Conservation (phyloP, 1,284 basidiomycete genomes). For the Ganoderma sp. region DNA sequence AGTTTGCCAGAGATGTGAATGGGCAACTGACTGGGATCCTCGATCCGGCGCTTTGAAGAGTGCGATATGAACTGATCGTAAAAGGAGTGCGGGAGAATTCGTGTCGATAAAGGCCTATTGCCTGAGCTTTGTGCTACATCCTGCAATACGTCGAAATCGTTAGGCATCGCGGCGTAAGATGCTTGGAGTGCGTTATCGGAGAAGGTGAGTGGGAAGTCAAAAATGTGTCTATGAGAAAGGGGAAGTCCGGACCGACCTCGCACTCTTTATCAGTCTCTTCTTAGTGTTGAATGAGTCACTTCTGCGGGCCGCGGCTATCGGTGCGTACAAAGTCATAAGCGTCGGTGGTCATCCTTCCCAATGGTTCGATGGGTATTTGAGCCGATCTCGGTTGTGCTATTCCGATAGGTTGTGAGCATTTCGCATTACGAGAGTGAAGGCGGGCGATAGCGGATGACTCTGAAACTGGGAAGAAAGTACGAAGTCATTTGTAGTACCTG, state of each 20-base stretch:
- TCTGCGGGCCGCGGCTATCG: neutral
- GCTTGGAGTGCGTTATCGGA: neutral
- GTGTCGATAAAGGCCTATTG: conserved; percentile 15
- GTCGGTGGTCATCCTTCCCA: neutral
- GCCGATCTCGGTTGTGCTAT: neutral
- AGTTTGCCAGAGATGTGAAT: neutral
- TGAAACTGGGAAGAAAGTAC: neutral
- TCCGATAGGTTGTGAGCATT: neutral
- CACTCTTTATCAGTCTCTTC: conserved; percentile 1
- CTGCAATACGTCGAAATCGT: conserved; percentile 6
- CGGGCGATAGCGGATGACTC: neutral
- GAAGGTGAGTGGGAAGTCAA: neutral
- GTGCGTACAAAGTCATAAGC: neutral
- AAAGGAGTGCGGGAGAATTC: conserved; percentile 49
- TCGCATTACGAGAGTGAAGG: neutral
- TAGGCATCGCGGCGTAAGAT: neutral
- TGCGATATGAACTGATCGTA: conserved; percentile 62
- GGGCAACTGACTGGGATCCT: conserved; percentile 59
- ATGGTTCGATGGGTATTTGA: neutral
- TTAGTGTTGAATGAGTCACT: neutral
- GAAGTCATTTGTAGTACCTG: neutral
- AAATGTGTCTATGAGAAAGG: neutral
- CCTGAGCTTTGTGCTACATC: neutral
- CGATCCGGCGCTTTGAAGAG: conserved; percentile 55
- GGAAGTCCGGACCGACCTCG: neutral